Conservation (phyloP, 352 stramenopile species). For the Phytophthora kernoviae region DNA sequence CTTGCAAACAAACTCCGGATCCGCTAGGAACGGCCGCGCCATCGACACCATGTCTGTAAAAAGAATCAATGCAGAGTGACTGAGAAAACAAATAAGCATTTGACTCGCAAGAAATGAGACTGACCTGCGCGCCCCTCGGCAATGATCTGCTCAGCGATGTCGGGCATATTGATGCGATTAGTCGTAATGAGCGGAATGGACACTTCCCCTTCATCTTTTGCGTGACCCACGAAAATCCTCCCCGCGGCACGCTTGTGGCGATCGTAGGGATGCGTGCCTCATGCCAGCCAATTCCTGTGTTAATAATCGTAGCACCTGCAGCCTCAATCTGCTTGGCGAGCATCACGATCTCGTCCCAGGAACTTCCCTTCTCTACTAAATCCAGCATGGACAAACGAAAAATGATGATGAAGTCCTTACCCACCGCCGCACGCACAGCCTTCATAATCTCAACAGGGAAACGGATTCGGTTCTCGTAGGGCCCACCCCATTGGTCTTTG, state of each 20-base stretch:
- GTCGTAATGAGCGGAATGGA: constrained; percentile 95
- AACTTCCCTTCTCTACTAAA: constrained; percentile 91
- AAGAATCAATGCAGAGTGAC: not conserved
- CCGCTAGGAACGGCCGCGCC: constrained; percentile 93
- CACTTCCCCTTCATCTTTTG: constrained; percentile 90
- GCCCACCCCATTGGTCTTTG: constrained; percentile 94
- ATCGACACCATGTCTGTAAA: constrained; percentile 81
- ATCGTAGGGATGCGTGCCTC: constrained; percentile 98
- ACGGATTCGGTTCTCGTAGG: constrained; percentile 94
- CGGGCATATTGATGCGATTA: constrained; percentile 97
- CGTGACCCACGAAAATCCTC: constrained; percentile 95
- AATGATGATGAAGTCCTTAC: constrained; percentile 97
- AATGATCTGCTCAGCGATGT: constrained; percentile 91
- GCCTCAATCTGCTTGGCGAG: constrained; percentile 92
- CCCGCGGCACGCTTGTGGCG: constrained; percentile 94
- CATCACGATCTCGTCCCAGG: constrained; percentile 89
- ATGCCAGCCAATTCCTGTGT: constrained; percentile 99
- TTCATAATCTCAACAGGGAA: constrained; percentile 96
- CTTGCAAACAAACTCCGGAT: constrained; percentile 95
- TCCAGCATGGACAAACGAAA: constrained; percentile 97
- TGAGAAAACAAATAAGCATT: not conserved
- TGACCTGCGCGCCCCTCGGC: constrained; percentile 68
- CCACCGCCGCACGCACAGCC: constrained; percentile 86
- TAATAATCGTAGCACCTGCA: constrained; percentile 96
- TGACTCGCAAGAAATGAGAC: not conserved